Percentiles rank a stretch among this genome's conserved stretches.
Conservation (phyloP, 1,139 yeast species). For the Pneumocystis oryctolagi region DNA sequence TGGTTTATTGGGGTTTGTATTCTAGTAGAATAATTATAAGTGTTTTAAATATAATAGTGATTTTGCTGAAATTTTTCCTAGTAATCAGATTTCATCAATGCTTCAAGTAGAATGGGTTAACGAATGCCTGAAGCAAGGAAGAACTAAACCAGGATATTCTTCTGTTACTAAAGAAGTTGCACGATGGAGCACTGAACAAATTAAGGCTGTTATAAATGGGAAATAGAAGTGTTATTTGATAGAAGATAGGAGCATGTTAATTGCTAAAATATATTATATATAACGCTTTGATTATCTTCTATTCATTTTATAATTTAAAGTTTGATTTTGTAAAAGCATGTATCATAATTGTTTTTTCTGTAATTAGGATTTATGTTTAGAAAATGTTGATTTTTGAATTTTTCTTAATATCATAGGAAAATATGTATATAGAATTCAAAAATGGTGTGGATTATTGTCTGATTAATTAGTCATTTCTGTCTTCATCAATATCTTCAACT, state of each 20-base stretch:
- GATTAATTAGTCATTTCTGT: background rate
- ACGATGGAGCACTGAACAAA: constrained; percentile 15
- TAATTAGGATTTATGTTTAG: background rate
- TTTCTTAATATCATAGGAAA: background rate
- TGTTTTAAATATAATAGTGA: constrained; percentile 5
- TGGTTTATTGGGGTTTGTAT: constrained; percentile 9
- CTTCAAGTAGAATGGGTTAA: constrained; percentile 13
- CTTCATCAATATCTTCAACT: background rate
- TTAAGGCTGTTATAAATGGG: constrained; percentile 3
- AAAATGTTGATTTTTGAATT: background rate
- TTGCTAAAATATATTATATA: background rate
- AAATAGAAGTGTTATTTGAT: background rate
- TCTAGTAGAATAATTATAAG: background rate
- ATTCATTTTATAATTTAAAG: background rate
- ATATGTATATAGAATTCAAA: background rate
- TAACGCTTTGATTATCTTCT: background rate
- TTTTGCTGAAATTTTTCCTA: constrained; percentile 13
- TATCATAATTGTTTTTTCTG: background rate
- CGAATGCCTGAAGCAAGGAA: constrained; percentile 11
- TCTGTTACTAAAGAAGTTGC: constrained; percentile 13
- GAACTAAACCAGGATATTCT: constrained; percentile 9
- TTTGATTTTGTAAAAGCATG: constrained; percentile 1
- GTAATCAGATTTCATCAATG: constrained; percentile 10
- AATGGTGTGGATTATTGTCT: background rate
- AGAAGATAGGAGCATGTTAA: background rate